Conservation (phyloP, 2,329 filamentous ascomycete genomes). For the Beauveria medogensis region DNA sequence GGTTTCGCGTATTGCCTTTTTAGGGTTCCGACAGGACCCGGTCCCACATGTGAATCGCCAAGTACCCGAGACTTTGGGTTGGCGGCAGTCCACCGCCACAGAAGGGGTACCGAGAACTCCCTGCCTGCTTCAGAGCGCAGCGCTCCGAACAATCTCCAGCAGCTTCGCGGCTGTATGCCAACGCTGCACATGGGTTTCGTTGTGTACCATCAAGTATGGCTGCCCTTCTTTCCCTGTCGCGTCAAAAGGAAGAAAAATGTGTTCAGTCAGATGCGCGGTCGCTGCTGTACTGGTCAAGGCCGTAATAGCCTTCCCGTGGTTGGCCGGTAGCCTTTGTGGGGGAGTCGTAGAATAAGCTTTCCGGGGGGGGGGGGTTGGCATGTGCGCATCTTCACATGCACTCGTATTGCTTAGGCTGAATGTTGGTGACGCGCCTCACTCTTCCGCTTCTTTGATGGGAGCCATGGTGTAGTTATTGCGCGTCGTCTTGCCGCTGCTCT, state of each 20-base stretch:
- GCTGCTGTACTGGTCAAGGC: not conserved
- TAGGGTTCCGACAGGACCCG: conserved; percentile 6
- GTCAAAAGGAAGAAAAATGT: not conserved
- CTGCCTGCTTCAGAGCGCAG: not conserved
- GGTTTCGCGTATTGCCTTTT: conserved; percentile 1
- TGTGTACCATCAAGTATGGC: not conserved
- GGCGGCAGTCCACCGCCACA: not conserved
- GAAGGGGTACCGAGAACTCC: not conserved
- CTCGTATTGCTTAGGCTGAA: not conserved
- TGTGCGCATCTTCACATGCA: not conserved
- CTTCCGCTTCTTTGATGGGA: conserved; percentile 40
- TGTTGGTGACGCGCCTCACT: not conserved
- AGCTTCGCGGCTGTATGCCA: not conserved
- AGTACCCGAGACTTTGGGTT: not conserved
- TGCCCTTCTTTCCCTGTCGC: not conserved
- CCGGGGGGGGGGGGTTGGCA: not conserved
- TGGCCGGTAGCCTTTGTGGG: not conserved
- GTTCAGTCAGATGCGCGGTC: not conserved
- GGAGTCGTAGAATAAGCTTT: not conserved
- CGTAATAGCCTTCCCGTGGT: not conserved
- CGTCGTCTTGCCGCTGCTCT: conserved; percentile 38
- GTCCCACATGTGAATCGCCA: conserved; percentile 1
- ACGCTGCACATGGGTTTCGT: not conserved
- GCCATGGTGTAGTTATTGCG: conserved; percentile 35
- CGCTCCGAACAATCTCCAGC: not conserved